Base-by-base conservation (phyloP, 2,329 filamentous ascomycete genomes). In the Diaporthe sp. region DNA sequence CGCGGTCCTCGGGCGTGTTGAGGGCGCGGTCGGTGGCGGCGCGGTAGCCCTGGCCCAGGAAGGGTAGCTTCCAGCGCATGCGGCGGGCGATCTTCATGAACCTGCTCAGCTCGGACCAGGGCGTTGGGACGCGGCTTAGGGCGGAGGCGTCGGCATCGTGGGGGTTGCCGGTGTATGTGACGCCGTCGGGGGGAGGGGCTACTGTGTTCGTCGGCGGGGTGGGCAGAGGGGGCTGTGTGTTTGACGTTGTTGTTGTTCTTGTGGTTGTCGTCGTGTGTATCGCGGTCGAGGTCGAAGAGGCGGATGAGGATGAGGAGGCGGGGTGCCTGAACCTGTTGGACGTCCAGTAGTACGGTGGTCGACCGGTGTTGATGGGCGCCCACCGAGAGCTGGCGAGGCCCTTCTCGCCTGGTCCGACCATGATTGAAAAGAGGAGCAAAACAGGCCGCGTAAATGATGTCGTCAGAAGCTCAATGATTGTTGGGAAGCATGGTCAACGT, bases 51-150 rank as follows among this genome's bases (percentile, higher is more conserved):
- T 84, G 81, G n/a, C 87, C 87, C 42, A 93, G 84, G 77, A 91
- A 91, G 17, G 90, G 86, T 2, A 90, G 86, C 80, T 92, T 93
- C 91, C 91, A 93, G 76, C 89, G 87, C 57, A 93, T 83, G 2
- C 91, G 88, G 3, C 88, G 86, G 28, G 90, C 88, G 38, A 91
- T 90, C 77, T 91, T 91, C 75, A 88, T 86, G 80, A 91, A 92
- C 9, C 91, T 87, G 3, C 86, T 83, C 0, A 92, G 85, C 55
- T 91, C 88, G 4, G 80, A 79, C 30, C 75, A 74, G 2, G 75
- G 73, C 17, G 75, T 76, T 3, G 75, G 75, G 33, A 76, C 52
- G 28, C 75, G 69, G 13, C 47, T 52, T 6, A 74, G 55, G 50
- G 69, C 72, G n/a, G 68, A 58, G 35, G 58, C n/a, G 42, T 74